A percentile compares a stretch with the other conserved stretches of the same genome.
These are phyloP conservation scores for Colletotrichum liriopes DNA, from an alignment of 2,329 filamentous ascomycete genomes.

Conservation along the genomic window DNA sequence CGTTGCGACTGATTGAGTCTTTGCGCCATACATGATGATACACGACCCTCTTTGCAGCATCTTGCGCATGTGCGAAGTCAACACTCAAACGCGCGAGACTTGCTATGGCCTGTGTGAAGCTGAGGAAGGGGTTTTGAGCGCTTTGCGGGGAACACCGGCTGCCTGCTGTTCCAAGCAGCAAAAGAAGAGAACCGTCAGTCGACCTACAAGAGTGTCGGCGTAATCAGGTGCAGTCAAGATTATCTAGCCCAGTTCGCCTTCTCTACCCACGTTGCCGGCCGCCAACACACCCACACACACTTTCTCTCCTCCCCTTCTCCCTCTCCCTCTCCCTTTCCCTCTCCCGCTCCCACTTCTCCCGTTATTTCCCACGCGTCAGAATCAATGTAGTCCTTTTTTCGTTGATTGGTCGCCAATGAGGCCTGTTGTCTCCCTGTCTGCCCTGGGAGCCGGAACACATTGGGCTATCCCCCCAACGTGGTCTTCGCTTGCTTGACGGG, in stretches of 20 bases:
- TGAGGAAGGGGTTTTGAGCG: too few relatives aligned
- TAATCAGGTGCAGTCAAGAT: neutral
- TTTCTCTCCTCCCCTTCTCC: too few relatives aligned
- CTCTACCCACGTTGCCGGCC: neutral
- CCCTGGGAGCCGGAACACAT: neutral
- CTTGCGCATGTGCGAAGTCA: neutral
- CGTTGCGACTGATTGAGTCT: constrained; percentile 22
- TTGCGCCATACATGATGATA: constrained; percentile 9
- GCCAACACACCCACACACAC: neutral
- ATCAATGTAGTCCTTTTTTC: neutral
- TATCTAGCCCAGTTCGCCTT: neutral
- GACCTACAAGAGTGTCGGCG: neutral
- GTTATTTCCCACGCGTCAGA: neutral
- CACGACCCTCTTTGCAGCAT: neutral
- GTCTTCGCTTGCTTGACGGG: constrained; percentile 8
- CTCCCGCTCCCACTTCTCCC: neutral
- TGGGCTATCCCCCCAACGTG: constrained; percentile 12
- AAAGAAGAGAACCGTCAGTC: neutral
- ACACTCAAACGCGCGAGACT: neutral
- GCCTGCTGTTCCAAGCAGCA: neutral
- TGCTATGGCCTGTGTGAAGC: neutral
- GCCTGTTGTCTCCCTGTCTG: constrained; percentile 17
- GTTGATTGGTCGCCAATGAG: neutral
- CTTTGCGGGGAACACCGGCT: neutral
- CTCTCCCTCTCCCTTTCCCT: neutral